Evolutionary conservation across 2,329 filamentous ascomycete species (phyloP), one percentile per base, ranked within the genome.

Genomic region (Penicillium sp.): DNA sequence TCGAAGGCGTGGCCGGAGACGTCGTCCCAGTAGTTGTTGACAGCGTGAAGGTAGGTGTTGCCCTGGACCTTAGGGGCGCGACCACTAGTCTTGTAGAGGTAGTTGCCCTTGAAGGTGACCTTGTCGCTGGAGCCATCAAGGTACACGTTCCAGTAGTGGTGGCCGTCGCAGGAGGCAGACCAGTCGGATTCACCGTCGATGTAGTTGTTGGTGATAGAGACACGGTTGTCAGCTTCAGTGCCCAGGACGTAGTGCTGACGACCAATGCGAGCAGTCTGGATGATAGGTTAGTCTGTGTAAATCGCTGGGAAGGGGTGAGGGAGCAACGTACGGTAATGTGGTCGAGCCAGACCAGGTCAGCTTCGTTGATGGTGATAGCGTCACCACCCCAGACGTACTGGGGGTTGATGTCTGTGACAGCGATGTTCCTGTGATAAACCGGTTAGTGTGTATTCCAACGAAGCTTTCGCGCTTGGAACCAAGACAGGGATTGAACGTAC

Each of bases 351-450:
- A 58, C 18, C 4, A 44, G 18, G 45, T 58, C 52, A 5, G 43
- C 49, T 6, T 50, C 6, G 26, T 58, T 34, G 20, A 58, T 14
- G 32, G 53, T 55, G 31, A 58, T 58, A 1, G 56, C 56, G 31
- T 58, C 56, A 38, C 56, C 56, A 29, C 56, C 56, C 56, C 56
- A 58, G n/a, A 58, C 52, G 40, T 55, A 58, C 32, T 49, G 13
- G 3, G 52, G 31, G 32, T 58, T 58, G 31, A 58, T 47, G 38
- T 58, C 56, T 3, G 56, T 55, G 35, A 58, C 49, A 24, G 48
- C 42, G 4, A 58, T 58, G 16, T 58, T 58, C 14, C 51, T 53
- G 29, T 40, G 7, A 7, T 35, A 20, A 39, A 22, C 4, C 3
- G 2, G 26, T 53, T 14, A 52, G 50, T 2, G 4, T 16, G 16